Base-by-base conservation (phyloP, 192 early-diverging fungal species). In the Umbelopsis isabellina region DNA sequence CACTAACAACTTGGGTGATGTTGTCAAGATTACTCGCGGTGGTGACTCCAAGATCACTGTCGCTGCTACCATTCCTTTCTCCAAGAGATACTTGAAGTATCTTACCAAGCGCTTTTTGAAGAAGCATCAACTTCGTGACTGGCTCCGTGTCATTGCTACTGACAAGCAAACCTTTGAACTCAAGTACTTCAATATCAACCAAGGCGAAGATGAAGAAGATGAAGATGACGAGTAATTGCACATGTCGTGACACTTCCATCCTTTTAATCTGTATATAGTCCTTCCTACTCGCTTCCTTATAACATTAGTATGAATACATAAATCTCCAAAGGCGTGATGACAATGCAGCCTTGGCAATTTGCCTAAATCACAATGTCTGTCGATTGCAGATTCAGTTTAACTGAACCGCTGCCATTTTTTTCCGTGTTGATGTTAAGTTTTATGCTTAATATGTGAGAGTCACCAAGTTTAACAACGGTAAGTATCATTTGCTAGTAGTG, bases 101-200 rank as follows among this genome's bases (percentile, higher is more conserved):
- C 91, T 99, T 65, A 93, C 97, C 87, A 99, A 99, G 93, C 97
- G 97, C 89, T 99, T 95, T 91, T 86, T 99, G 83, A 99, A 99
- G 93, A 97, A 99, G 93, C 87, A 97, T 88, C 89, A 92, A 79
- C 92, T 99, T 85, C 91, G 95, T 80, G 97, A 99, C 87, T 98
- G 92, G 91, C 86, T 99, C 79, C 95, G 97, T 84, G 97, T 98
- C 73, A 87, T 97, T 80, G 86, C 94, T 75, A 81, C 87, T 71
- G 79, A 83, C 88, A 95, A 95, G 91, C 80, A 85, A 70, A 86
- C 94, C 70, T 99, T 96, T 86, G 89, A 95, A 85, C 91, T 99
- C 84, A 87, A 90, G 72, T 99, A 98, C 93, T 97, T 90, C 86
- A 90, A 93, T 88, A 93, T 95, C 77, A 88, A 83, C 73, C 85